A percentile compares a stretch with the other conserved stretches of the same genome.
phyloP scores from a whole-genome alignment of 345 rosid species.

The Crucihimalaya himalaica region DNA sequence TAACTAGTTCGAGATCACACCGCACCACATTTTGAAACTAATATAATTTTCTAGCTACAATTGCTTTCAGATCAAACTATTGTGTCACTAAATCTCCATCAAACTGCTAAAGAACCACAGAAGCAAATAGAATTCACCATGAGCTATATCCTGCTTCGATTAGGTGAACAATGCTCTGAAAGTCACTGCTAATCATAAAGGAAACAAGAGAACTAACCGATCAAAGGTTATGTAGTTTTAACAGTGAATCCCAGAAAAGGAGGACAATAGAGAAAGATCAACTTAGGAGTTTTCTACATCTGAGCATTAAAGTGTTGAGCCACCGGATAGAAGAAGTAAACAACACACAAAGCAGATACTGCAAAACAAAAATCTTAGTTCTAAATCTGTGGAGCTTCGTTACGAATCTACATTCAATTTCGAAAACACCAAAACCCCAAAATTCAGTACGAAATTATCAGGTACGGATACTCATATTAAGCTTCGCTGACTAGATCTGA shows the following conservation, averaged over 20 bases:
- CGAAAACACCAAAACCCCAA: constrained; percentile 16
- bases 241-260: constrained; percentile 5
- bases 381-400: constrained; percentile 17
- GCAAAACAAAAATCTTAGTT: not conserved
- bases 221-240: not conserved
- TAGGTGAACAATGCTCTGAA: not conserved
- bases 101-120: not conserved
- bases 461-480: constrained; percentile 17
- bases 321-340: not conserved
- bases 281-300: constrained; percentile 17
- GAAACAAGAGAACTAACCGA: not conserved
- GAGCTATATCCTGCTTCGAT: constrained; percentile 10
- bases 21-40: not conserved
- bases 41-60: not conserved
- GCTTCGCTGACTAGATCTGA: not conserved
- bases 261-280: constrained; percentile 18
- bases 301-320: constrained; percentile 11
- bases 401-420: constrained; percentile 30
- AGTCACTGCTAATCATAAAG: not conserved
- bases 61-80: not conserved
- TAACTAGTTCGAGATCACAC: not conserved
- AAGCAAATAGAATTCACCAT: constrained; percentile 3
- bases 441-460: not conserved
- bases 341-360: constrained; percentile 22
- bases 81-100: not conserved